phyloP scores from a whole-genome alignment of 164 flowering plant species.

The Nymphaea colorata region DNA sequence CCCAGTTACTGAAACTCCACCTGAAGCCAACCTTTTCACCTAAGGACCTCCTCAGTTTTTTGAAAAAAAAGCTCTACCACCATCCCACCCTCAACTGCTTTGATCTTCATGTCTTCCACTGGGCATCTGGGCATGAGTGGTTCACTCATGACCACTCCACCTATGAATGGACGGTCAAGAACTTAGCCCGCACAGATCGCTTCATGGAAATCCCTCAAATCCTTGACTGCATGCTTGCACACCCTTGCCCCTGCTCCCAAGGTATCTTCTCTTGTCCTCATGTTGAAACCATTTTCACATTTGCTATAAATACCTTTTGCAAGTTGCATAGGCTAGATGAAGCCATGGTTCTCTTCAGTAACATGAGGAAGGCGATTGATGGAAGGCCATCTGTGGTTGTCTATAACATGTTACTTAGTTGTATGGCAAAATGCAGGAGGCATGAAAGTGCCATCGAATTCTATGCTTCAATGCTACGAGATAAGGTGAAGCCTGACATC shows the following conservation, averaged over 20 bases:
- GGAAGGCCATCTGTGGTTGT: slow-evolving; percentile 51
- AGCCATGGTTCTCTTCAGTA: slow-evolving; percentile 41
- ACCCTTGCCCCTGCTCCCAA: slow-evolving; percentile 80
- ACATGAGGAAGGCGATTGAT: slow-evolving; percentile 56
- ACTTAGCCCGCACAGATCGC: slow-evolving; percentile 57
- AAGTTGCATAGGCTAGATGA: slow-evolving; percentile 46
- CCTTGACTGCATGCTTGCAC: slow-evolving; percentile 38
- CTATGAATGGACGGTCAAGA: slow-evolving; percentile 60
- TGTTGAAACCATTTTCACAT: slow-evolving; percentile 45
- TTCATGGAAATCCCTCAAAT: slow-evolving; percentile 33
- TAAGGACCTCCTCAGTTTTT: slow-evolving; percentile 37
- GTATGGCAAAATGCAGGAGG: slow-evolving; percentile 38
- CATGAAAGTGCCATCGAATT: slow-evolving; percentile 40
- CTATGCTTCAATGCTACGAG: slow-evolving; percentile 43
- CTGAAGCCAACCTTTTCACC: slow-evolving; percentile 43
- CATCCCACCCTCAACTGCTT: slow-evolving; percentile 72
- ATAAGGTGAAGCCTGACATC: slow-evolving; percentile 71
- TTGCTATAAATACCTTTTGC: slow-evolving; percentile 42
- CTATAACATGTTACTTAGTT: slow-evolving; percentile 61
- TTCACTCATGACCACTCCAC: slow-evolving; percentile 81
- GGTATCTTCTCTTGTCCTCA: slow-evolving; percentile 70
- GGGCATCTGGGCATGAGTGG: slow-evolving; percentile 56
- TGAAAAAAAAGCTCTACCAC: slow-evolving; percentile 60
- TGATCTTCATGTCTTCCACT: slow-evolving; percentile 60
- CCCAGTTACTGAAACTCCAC: slow-evolving; percentile 39